phyloP scores from a whole-genome alignment of 352 stramenopile species.

The Phytopythium chamaehyphon region DNA sequence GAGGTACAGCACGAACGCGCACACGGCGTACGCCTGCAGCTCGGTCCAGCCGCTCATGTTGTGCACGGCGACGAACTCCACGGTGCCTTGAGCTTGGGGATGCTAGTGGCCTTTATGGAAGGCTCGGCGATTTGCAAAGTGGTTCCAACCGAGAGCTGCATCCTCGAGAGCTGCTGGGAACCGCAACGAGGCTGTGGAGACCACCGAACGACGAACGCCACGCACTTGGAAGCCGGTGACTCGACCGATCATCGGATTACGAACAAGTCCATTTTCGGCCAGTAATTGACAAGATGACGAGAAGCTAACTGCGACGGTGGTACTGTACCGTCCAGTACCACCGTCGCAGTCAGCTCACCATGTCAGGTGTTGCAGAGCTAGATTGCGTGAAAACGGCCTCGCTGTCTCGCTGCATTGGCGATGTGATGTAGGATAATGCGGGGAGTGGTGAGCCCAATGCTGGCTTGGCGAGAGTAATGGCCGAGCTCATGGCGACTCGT shows the following conservation, averaged over 20 bases:
- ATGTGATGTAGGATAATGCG: neutral
- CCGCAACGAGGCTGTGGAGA: too few relatives aligned
- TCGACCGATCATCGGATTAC: conserved; percentile 8
- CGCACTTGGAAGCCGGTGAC: neutral
- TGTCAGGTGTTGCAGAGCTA: neutral
- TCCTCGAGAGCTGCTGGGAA: too few relatives aligned
- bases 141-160: too few relatives aligned
- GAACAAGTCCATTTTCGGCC: conserved; percentile 14
- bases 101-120: neutral
- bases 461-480: too few relatives aligned
- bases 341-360: neutral
- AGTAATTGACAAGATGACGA: conserved; percentile 11
- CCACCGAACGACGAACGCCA: neutral
- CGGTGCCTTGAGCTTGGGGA: neutral
- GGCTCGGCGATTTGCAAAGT: conserved; percentile 1
- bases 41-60: conserved; percentile 23
- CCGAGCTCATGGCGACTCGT: too few relatives aligned
- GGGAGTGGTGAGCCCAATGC: too few relatives aligned
- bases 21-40: conserved; percentile 26
- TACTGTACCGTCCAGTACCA: neutral
- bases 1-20: conserved; percentile 31
- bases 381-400: conserved; percentile 5
- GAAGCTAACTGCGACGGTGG: neutral
- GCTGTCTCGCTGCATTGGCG: neutral
- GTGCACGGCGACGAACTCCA: neutral